Conservation (phyloP, 805 yeast species). For the Yarrowia keelungensis region DNA sequence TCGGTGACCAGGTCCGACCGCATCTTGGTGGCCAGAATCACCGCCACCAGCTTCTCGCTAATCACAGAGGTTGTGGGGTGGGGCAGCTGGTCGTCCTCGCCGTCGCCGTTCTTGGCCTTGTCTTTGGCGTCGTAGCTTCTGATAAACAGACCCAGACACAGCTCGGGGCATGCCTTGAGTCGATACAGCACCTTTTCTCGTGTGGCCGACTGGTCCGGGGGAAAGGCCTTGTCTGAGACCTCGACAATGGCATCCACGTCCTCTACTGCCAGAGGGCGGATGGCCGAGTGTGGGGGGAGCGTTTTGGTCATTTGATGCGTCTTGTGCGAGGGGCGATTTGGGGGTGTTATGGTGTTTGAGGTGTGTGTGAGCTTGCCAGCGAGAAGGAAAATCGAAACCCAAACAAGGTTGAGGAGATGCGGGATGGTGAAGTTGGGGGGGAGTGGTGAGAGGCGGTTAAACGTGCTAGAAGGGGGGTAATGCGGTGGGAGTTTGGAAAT, state of each 20-base stretch:
- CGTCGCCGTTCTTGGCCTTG: conserved; percentile 40
- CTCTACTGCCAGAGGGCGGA: conserved; percentile 79
- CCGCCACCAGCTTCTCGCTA: conserved; percentile 75
- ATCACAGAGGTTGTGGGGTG: conserved; percentile 42
- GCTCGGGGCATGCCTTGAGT: conserved; percentile 83
- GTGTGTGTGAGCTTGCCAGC: conserved; percentile 18
- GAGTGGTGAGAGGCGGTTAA: not conserved
- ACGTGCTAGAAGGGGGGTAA: too few species aligned
- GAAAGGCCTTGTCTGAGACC: conserved; percentile 74
- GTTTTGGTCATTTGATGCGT: conserved; percentile 42
- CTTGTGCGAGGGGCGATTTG: conserved; percentile 1
- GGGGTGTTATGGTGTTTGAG: conserved; percentile 9
- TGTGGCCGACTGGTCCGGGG: conserved; percentile 71
- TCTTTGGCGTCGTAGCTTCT: conserved; percentile 59
- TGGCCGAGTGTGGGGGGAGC: conserved; percentile 64
- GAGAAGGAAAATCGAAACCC: conserved; percentile 36
- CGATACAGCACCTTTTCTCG: conserved; percentile 71
- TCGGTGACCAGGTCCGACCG: conserved; percentile 57
- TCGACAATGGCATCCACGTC: conserved; percentile 68
- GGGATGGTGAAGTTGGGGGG: conserved; percentile 20
- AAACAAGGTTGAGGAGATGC: conserved; percentile 37
- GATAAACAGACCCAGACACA: conserved; percentile 85
- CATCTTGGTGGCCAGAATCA: conserved; percentile 79
- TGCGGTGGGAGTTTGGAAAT: too few species aligned
- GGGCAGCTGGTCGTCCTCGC: conserved; percentile 45